Percentiles rank a stretch among this genome's conserved stretches.
phyloP scores from a whole-genome alignment of 1,284 basidiomycete species.

The Ganoderma multipileum region DNA sequence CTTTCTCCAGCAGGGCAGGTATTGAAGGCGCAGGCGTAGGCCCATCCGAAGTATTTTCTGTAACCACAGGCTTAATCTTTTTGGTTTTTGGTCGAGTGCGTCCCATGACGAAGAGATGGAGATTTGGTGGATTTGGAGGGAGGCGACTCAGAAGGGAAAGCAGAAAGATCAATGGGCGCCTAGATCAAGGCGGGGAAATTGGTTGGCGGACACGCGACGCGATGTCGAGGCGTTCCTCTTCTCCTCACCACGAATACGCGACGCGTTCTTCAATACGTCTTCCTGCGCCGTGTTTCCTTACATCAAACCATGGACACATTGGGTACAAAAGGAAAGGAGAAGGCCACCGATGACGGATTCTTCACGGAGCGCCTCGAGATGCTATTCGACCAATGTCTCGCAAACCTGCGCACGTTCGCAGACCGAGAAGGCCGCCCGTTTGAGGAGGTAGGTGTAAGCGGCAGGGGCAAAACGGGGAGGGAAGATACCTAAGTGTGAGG shows the following conservation, averaged over 20 bases:
- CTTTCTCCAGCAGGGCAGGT: slow-evolving; percentile 70
- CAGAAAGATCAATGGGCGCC: slow-evolving; percentile 29
- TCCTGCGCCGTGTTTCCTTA: background rate
- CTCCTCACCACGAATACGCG: slow-evolving; percentile 10
- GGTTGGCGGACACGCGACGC: no score
- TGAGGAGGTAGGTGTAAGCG: slow-evolving; percentile 57
- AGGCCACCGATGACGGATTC: slow-evolving; percentile 49
- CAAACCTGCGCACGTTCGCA: slow-evolving; percentile 64
- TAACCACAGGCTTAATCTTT: slow-evolving; percentile 46
- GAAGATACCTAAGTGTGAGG: slow-evolving; percentile 3
- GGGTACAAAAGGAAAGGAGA: slow-evolving; percentile 26
- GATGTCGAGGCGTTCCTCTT: background rate
- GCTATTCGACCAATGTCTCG: slow-evolving; percentile 61
- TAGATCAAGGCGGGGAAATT: slow-evolving; percentile 19
- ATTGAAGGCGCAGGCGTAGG: slow-evolving; percentile 47
- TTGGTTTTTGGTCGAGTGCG: slow-evolving; percentile 65
- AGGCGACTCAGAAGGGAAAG: background rate
- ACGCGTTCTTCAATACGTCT: background rate
- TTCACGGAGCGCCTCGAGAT: slow-evolving; percentile 67
- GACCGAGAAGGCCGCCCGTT: slow-evolving; percentile 62
- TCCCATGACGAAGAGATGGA: slow-evolving; percentile 54
- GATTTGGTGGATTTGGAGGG: background rate
- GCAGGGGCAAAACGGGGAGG: background rate
- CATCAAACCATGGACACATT: slow-evolving; percentile 11
- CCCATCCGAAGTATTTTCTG: slow-evolving; percentile 40